These are phyloP conservation scores for Fusarium buxicola DNA, from an alignment of 2,329 filamentous ascomycete genomes.

Conservation along the genomic window DNA sequence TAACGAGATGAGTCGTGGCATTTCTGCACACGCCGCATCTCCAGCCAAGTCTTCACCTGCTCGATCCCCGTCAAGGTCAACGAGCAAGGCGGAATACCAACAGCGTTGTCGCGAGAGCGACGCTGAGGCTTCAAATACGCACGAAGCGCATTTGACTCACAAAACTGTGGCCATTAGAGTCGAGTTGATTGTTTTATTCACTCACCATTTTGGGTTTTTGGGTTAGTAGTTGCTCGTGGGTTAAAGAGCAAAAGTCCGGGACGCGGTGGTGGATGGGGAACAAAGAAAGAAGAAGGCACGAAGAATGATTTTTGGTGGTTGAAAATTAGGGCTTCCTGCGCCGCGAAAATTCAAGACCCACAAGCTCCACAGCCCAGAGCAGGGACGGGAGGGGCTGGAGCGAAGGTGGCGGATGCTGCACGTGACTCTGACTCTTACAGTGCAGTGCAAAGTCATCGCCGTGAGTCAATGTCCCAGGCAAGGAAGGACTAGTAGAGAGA, in stretches of 20 bases:
- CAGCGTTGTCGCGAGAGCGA: slow-evolving; percentile 47
- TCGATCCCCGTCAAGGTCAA: slow-evolving; percentile 40
- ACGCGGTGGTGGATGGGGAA: slow-evolving; percentile 47
- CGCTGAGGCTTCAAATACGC: slow-evolving; percentile 51
- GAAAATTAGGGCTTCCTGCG: slow-evolving; percentile 54
- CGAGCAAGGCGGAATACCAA: slow-evolving; percentile 51
- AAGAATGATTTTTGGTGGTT: slow-evolving; percentile 47
- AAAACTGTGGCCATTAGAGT: slow-evolving; percentile 56
- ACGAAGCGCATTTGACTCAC: slow-evolving; percentile 50
- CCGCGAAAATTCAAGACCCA: slow-evolving; percentile 29
- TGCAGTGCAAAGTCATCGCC: slow-evolving; percentile 19
- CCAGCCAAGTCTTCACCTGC: slow-evolving; percentile 74
- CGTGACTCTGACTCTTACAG: slow-evolving; percentile 34
- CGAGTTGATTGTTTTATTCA: slow-evolving; percentile 47
- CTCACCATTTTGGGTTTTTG: slow-evolving; percentile 58
- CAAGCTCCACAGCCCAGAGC: slow-evolving; percentile 23
- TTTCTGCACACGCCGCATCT: slow-evolving; percentile 67
- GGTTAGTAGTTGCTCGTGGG: slow-evolving; percentile 53
- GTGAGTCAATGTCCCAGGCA: slow-evolving; percentile 23
- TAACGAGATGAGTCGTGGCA: slow-evolving; percentile 77
- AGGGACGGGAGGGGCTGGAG: slow-evolving; percentile 11
- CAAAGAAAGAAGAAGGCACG: slow-evolving; percentile 42
- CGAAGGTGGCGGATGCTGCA: slow-evolving; percentile 7
- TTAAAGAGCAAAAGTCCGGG: slow-evolving; percentile 51
- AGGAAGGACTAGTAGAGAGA: slow-evolving; percentile 4